Base-by-base conservation (phyloP, 1,284 basidiomycete species). In the Tremellales sp. region DNA sequence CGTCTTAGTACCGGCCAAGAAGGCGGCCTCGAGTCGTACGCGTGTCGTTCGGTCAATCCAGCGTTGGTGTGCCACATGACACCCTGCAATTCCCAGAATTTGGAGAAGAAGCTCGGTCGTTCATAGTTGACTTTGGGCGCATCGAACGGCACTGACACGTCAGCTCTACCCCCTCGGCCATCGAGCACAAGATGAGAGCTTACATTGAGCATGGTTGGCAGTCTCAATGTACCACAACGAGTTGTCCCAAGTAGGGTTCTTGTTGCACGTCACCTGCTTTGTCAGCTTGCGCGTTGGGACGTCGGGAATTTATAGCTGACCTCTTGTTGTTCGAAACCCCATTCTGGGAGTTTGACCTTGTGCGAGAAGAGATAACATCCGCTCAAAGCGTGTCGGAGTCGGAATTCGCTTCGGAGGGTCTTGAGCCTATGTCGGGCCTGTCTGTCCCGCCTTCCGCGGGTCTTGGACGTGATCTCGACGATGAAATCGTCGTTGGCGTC, bases 61-160 rank as follows among this genome's bases (percentile, higher is more conserved):
- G 89, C 87, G 64, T 98, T 99, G 21, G 93, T 97, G n/a, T 81
- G 84, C 91, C 92, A 97, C 94, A 98, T 98, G 52, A 94, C 92
- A 58, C 81, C 79, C 67, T 98, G 91, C 29, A 98, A 77, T 69
- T 98, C 94, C 66, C 80, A 78, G 78, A 98, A 97, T 75, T 97
- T 97, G 58, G 80, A 65, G 31, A 96, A 75, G 78, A 98, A 98
- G 3, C 85, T 82, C 3, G 94, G 91, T 23, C 82, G 77, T 53
- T 81, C 79, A 70, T 96, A 97, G 72, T 96, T 98, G 71, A 94
- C 85, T 73, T 84, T 90, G 10, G 81, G 80, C 4, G 89, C 84
- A 60, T 86, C 76, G 2, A 68, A 60, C 0, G 83, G 80, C 11
- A 89, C 89, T 93, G 64, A 7, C 15, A 7, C 29, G 36, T 52